Base-by-base conservation (phyloP, 495 filamentous ascomycete genomes). In the Aeminium ludgeri region DNA sequence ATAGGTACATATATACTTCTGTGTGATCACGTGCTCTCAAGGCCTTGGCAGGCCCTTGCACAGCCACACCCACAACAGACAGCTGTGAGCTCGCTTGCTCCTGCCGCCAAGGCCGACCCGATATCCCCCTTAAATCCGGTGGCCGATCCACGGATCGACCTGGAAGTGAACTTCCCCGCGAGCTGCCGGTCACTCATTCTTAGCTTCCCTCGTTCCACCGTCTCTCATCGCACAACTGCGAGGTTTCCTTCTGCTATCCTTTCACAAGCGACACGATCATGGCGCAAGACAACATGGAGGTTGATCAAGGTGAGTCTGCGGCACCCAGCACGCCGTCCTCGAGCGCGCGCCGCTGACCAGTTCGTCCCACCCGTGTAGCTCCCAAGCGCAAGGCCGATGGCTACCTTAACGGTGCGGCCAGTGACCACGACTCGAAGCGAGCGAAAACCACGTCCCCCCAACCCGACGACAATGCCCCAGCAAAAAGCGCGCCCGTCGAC, bases 381-480 rank as follows among this genome's bases (percentile, higher is more conserved):
- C 34, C 47, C 30, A 53, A 53, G 28, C 50, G 50, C 20, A 53
- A 50, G 36, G 50, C 50, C 18, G 38, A 38, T 30, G 46, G 34
- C 16, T 28, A 30, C 11, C 17, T 27, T 15, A 48, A 51, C 38
- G 51, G 51, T 43, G 39, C 33, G n/a, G 37, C 30, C 55, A 69
- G 63, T 56, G 42, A 42, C 31, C 44, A 42, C 27, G 7, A 33
- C 18, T 18, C 34, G 2, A 86, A 76, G 64, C 73, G 71, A 58
- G 50, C 68, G 20, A 80, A 78, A 55, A 12, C 35, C 17, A 32
- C 20, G 56, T 56, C 46, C 56, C 64, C 20, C 57, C 41, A 29
- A 44, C 27, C 40, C 11, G 25, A 40, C 7, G 38, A 30, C 38
- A 3, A 36, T 36, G 29, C 37, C 2, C 5, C 43, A 15, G 15